Evolutionary conservation across 2,329 filamentous ascomycete species (phyloP).

Genomic region (Fusarium equiseti): DNA sequence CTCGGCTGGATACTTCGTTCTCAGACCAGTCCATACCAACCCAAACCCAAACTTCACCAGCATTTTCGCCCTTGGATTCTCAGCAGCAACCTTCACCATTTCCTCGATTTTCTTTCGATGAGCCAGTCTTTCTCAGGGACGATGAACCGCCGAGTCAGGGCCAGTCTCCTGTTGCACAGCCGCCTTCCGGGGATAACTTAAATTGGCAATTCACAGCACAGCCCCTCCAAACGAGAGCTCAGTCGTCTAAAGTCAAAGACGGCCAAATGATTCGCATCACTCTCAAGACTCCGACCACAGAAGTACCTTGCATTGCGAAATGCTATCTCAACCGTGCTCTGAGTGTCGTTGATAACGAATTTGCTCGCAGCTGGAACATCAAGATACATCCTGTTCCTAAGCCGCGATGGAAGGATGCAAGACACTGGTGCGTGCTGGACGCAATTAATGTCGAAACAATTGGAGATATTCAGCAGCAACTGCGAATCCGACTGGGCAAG

Average conservation of each 20-base stretch:
- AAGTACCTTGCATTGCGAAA: conserved; percentile 36
- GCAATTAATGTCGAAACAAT: conserved; percentile 38
- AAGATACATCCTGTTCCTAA: conserved; percentile 21
- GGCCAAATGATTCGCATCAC: conserved; percentile 37
- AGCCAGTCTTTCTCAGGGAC: conserved; percentile 12
- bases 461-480: conserved; percentile 12
- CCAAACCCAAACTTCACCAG: background rate
- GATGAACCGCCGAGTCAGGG: conserved; percentile 20
- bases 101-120: conserved; percentile 6
- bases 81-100: conserved; percentile 19
- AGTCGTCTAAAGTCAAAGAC: conserved; percentile 28
- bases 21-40: conserved; percentile 2
- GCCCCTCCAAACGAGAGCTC: conserved; percentile 6
- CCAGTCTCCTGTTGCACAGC: conserved; percentile 28
- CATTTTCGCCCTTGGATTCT: conserved; percentile 9
- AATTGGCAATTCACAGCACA: conserved; percentile 20
- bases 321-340: conserved; percentile 18
- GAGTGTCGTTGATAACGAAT: conserved; percentile 31
- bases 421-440: conserved; percentile 27
- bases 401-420: conserved; percentile 19
- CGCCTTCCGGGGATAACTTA: conserved; percentile 5
- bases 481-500: conserved; percentile 29
- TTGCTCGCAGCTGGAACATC: conserved; percentile 21
- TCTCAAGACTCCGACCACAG: conserved; percentile 22
- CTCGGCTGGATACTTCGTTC: conserved; percentile 6